Evolutionary conservation across 257 asterid species (phyloP), one percentile per base, ranked within the genome.

Genomic region (Agastache rugosa): DNA sequence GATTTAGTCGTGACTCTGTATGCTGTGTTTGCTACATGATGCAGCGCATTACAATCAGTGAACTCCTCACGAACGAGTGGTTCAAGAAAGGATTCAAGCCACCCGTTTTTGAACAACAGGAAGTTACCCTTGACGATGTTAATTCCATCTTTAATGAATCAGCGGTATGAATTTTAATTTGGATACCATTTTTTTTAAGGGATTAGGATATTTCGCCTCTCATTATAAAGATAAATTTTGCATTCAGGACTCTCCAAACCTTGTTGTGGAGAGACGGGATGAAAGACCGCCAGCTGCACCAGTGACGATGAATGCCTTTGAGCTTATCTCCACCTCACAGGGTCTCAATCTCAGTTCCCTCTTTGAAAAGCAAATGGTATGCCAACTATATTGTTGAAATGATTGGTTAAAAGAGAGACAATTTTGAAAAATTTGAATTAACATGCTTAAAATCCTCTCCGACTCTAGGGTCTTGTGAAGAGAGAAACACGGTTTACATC

Each of bases 251-350:
- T 86, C 96, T 55, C 86, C 88, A 0, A 85, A 92, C 72, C 88
- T 92, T 50, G 97, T 94, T 37, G 97, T 88, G 75, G 99, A 94
- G 89, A 90, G 91, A 75, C 91, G 91, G 54, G 96, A 88, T 70
- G 94, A 72, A 63, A 83, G 75, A 22, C 87, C 80, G 0, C 79
- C 94, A 14, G 23, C 84, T 5, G 74, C 88, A 39, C 99, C 99
- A n/a, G 81, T 78, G 62, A 73, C 93, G 29, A 94, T 94, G 99
- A 94, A 94, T 34, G 99, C 97, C 8, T 94, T 94, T 67, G 99
- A 94, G 82, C 97, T 94, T 54, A 94, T 94, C 69, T 94, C 99
- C 61, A 94, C 90, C 72, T 94, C 99, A 31, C 97, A 92, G 89
- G 97, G 99, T 82, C 96, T 94, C 79, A 92, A 91, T 80, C 93